Evolutionary conservation across 257 asterid genomes (phyloP).

Genomic region (Jacaranda mimosifolia): DNA sequence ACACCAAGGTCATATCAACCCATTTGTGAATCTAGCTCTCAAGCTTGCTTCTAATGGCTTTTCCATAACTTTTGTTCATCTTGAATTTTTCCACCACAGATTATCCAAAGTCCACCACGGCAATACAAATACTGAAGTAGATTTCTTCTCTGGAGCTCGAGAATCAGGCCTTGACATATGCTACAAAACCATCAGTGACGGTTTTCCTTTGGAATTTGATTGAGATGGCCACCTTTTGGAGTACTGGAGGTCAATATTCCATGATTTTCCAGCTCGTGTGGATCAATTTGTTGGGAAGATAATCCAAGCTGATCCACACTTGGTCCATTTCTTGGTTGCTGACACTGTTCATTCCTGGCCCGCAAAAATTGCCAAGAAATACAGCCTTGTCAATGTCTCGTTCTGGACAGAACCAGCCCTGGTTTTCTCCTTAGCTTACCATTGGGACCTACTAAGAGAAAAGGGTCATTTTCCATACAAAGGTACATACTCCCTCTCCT

Average conservation of each 20-base stretch:
- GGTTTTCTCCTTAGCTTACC: slow-evolving; percentile 38
- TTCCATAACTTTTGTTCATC: slow-evolving; percentile 27
- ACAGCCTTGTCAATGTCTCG: slow-evolving; percentile 51
- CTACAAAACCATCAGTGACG: slow-evolving; percentile 51
- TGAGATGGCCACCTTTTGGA: slow-evolving; percentile 21
- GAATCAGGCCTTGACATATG: slow-evolving; percentile 57
- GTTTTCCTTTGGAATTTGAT: slow-evolving; percentile 50
- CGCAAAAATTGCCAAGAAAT: slow-evolving; percentile 44
- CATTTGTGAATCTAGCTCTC: neutral
- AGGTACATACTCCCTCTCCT: neutral
- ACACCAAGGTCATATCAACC: slow-evolving; percentile 3
- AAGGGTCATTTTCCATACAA: slow-evolving; percentile 40
- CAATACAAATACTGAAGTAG: neutral
- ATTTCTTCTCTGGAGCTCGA: slow-evolving; percentile 49
- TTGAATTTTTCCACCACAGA: slow-evolving; percentile 28
- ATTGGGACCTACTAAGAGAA: slow-evolving; percentile 31
- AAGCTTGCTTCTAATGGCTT: slow-evolving; percentile 17
- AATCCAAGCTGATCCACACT: slow-evolving; percentile 29
- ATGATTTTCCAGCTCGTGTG: neutral
- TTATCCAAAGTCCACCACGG: neutral
- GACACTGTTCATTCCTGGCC: slow-evolving; percentile 56
- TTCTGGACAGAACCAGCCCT: slow-evolving; percentile 59
- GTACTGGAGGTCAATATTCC: slow-evolving; percentile 27
- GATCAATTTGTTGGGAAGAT: slow-evolving; percentile 40
- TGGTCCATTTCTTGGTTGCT: slow-evolving; percentile 29